Conservation (phyloP, 164 flowering plant genomes). For the Magnolia officinalis region DNA sequence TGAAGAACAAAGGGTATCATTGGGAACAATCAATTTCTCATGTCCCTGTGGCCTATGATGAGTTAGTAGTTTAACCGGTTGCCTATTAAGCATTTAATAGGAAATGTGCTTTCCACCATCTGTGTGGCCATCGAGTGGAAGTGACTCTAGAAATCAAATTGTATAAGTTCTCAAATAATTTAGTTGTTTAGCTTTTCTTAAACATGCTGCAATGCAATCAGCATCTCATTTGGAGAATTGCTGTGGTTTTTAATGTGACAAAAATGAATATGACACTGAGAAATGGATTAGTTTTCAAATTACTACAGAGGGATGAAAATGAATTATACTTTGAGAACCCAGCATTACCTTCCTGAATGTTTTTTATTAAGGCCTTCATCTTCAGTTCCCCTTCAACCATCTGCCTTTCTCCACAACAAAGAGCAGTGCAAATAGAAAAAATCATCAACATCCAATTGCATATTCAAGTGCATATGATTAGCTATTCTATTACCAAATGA, state of each 20-base stretch:
- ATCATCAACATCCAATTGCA: background rate
- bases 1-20: background rate
- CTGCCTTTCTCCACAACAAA: conserved; percentile 42
- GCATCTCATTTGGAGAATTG: too few relatives aligned
- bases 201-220: too few relatives aligned
- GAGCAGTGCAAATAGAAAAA: conserved; percentile 2
- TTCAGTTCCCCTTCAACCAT: conserved; percentile 23
- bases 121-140: background rate
- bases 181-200: too few relatives aligned
- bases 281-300: too few relatives aligned
- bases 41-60: background rate
- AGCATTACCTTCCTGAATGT: conserved; percentile 30
- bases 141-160: background rate
- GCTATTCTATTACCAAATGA: background rate
- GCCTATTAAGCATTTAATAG: background rate
- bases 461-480: background rate
- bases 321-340: background rate
- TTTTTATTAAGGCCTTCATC: conserved; percentile 15
- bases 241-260: too few relatives aligned
- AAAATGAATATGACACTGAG: too few relatives aligned
- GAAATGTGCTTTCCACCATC: background rate
- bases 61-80: background rate
- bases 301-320: too few relatives aligned
- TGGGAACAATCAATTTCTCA: background rate
- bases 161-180: too few relatives aligned